Conservation (phyloP, 331 rosid genomes). For the Spiraea crenata region DNA sequence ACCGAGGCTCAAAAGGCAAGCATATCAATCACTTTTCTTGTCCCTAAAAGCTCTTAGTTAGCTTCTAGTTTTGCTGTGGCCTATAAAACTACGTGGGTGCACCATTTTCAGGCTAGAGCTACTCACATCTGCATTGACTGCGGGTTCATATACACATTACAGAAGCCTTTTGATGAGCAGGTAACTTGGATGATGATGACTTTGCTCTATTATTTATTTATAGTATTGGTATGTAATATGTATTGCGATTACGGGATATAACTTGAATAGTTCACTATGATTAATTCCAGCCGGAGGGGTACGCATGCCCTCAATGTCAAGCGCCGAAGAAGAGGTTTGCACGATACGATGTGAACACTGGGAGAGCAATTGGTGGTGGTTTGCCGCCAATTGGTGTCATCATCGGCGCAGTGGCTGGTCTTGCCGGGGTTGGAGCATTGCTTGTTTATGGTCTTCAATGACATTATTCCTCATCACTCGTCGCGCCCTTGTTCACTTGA, state of each 20-base stretch:
- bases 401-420: conserved; percentile 73
- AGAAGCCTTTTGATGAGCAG: conserved; percentile 86
- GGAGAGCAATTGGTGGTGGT: conserved; percentile 76
- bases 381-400: conserved; percentile 95
- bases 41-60: not conserved
- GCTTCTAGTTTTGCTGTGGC: not conserved
- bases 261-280: too few species aligned
- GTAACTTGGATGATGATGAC: conserved; percentile 23
- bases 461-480: conserved; percentile 2
- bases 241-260: too few species aligned
- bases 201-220: too few species aligned
- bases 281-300: conserved; percentile 55
- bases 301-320: conserved; percentile 80
- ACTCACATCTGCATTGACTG: conserved; percentile 96
- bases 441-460: conserved; percentile 97
- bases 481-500: too few species aligned
- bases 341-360: conserved; percentile 74
- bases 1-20: conserved; percentile 82
- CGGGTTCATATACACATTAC: conserved; percentile 80
- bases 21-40: conserved; percentile 5
- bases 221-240: too few species aligned
- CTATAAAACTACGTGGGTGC: not conserved
- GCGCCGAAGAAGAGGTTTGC: conserved; percentile 97
- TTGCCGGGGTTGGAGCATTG: conserved; percentile 87
- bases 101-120: conserved; percentile 79